A percentile compares a stretch with the other conserved stretches of the same genome.
Evolutionary conservation across 2,329 filamentous ascomycete species (phyloP).

Genomic region (Penicillium sp.): DNA sequence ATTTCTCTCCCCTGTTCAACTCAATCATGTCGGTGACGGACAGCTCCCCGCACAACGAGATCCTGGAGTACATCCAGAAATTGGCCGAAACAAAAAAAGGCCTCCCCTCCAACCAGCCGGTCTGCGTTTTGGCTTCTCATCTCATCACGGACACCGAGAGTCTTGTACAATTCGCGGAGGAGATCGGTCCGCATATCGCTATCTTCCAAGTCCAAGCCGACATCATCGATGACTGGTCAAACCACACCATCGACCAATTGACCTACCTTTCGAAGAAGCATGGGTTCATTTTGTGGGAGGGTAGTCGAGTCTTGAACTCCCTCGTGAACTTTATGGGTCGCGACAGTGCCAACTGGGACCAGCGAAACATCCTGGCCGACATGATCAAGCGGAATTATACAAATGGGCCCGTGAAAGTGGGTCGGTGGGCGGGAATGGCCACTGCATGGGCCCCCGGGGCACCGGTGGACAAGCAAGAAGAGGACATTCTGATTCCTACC

Average conservation of each 20-base stretch:
- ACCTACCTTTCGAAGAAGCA: slow-evolving; percentile 33
- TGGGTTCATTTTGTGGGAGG: slow-evolving; percentile 41
- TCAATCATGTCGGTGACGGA: slow-evolving; percentile 20
- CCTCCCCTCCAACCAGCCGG: slow-evolving; percentile 37
- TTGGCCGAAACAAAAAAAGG: slow-evolving; percentile 32
- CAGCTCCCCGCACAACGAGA: slow-evolving; percentile 28
- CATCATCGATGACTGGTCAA: slow-evolving; percentile 57
- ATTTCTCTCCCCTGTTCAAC: neutral
- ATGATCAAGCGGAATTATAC: slow-evolving; percentile 38
- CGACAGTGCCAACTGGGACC: slow-evolving; percentile 25
- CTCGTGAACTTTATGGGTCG: slow-evolving; percentile 31
- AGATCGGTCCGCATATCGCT: slow-evolving; percentile 57
- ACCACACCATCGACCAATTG: slow-evolving; percentile 47
- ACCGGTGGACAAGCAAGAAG: slow-evolving; percentile 34
- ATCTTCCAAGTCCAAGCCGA: slow-evolving; percentile 59
- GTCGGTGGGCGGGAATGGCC: slow-evolving; percentile 37
- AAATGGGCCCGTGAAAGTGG: slow-evolving; percentile 34
- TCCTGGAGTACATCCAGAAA: slow-evolving; percentile 35
- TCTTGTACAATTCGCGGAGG: slow-evolving; percentile 52
- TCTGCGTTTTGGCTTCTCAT: slow-evolving; percentile 50
- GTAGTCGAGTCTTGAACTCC: slow-evolving; percentile 37
- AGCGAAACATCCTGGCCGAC: slow-evolving; percentile 31
- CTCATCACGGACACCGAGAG: slow-evolving; percentile 54
- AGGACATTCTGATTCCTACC: slow-evolving; percentile 40
- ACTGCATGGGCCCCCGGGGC: slow-evolving; percentile 39